Base-by-base conservation (phyloP, 257 asterid genomes). In the Cinchona pubescens region DNA sequence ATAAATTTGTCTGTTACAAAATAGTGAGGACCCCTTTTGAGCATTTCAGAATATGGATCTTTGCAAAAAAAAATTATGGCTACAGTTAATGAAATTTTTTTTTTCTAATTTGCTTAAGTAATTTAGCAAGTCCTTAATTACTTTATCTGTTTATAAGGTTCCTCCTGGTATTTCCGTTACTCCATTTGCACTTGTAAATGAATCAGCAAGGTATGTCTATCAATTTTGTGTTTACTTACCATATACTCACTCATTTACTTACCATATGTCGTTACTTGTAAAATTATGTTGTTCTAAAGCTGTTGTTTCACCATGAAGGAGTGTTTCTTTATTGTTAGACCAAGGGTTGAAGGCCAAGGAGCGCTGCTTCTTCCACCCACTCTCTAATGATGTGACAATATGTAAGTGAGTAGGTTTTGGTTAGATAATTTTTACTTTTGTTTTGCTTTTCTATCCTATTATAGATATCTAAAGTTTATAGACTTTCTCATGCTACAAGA, bases 111-210 rank as follows among this genome's bases (percentile, higher is more conserved):
- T 53, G 70, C 32, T 59, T 32, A 29, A 59, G 55, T 34, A 59
- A 38, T 46, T 45, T 71, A 27, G 42, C 77, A 68, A 71, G 63
- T 67, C 68, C 56, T 74, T 79, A 27, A 66, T 61, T 49, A 67
- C 25, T 76, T 75, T 76, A 23, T 63, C 76, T 78, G 60, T 59
- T 81, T 76, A 71, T 82, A 73, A 94, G 97, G 97, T 94, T 71
- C 97, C 97, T 37, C 83, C 88, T 35, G 97, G 97, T n/a, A n/a
- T n/a, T 35, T 90, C 92, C 75, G 96, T 94, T 79, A 94, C 97
- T 80, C 99, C 99, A 35, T 92, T 94, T 78, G 93, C 97, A 23
- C 86, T 92, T 76, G 88, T 90, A 75, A 94, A 94, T 68, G 96
- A 94, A 76, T 89, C 97, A 19, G 96, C 98, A 72, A 82, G 94